Evolutionary conservation across 352 stramenopile genomes (phyloP), one percentile per base, ranked within the genome.

Genomic region (Aphanomyces stellatus): DNA sequence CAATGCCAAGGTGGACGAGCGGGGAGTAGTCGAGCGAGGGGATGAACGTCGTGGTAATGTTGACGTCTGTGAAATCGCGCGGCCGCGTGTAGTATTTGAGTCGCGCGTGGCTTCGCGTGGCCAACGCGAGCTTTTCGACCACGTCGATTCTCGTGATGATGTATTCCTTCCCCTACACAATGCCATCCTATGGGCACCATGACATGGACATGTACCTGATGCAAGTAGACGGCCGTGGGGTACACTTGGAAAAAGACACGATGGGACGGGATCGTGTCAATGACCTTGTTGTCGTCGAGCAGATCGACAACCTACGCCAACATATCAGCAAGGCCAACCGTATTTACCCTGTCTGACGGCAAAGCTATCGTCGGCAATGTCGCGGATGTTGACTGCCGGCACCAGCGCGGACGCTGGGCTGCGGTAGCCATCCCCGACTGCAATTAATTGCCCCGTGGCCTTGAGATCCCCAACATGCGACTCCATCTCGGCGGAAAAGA

Each of bases 161-260:
- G 71, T 96, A 97, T 62, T 96, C 90, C 22, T 88, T 76, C 17
- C 78, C 91, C 69, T 68, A 64, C 13, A 27, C 53, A 41, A n/a
- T 13, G 13, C 40, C 1, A 17, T 43, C 40, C 53, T 15, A 43
- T 15, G 40, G 24, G 53, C 7, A 62, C 8, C 7, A 49, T 51
- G 2, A 46, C 13, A 41, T 80, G 68, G 30, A 53, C 25, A 6
- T 8, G 10, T 24, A 72, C 75, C 62, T 96, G 91, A 62, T 97
- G 86, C 46, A 98, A 76, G 71, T 97, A 97, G 3, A 97, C 91
- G 11, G 86, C 93, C 0, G 87, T 87, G 27, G 89, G 88, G 55
- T 96, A 97, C 17, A 97, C 75, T 66, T 97, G 85, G 56, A 97
- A 97, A 57, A 98, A 97, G 0, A 89, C 89, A 49, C 73, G 70